These are phyloP conservation scores for Tolypocladium paradoxum DNA, from an alignment of 2,329 filamentous ascomycete species.

Conservation along the genomic window DNA sequence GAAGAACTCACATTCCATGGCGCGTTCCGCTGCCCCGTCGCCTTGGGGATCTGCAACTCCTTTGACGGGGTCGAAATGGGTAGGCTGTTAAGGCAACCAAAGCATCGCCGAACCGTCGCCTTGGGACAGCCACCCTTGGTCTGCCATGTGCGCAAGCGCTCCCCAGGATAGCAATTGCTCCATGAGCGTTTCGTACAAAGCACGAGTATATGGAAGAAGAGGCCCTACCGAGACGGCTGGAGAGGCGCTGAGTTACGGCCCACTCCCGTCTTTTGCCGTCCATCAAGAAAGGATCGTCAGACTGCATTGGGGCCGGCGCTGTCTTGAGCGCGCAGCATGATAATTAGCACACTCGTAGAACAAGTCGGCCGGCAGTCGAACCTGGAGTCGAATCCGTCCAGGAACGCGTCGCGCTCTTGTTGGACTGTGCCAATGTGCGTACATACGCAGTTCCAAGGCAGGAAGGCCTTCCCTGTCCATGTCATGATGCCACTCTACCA, in stretches of 20 bases:
- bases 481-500: neutral
- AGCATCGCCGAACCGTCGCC: neutral
- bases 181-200: neutral
- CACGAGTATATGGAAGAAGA: too few species aligned
- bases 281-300: neutral
- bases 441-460: neutral
- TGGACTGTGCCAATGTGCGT: neutral
- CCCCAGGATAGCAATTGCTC: neutral
- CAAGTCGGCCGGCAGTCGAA: neutral
- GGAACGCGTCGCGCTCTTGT: neutral
- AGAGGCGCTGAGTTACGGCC: neutral
- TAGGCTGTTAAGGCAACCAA: neutral
- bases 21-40: neutral
- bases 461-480: neutral
- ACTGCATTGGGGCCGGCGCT: neutral
- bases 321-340: neutral
- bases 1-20: neutral
- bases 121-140: neutral
- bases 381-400: neutral
- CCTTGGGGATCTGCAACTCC: neutral
- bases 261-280: neutral
- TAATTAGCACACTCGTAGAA: too few species aligned
- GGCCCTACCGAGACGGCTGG: neutral
- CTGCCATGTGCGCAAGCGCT: neutral
- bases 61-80: neutral